These are phyloP conservation scores for Xerocomus amazonicus DNA, from an alignment of 1,284 basidiomycete species.

Conservation along the genomic window DNA sequence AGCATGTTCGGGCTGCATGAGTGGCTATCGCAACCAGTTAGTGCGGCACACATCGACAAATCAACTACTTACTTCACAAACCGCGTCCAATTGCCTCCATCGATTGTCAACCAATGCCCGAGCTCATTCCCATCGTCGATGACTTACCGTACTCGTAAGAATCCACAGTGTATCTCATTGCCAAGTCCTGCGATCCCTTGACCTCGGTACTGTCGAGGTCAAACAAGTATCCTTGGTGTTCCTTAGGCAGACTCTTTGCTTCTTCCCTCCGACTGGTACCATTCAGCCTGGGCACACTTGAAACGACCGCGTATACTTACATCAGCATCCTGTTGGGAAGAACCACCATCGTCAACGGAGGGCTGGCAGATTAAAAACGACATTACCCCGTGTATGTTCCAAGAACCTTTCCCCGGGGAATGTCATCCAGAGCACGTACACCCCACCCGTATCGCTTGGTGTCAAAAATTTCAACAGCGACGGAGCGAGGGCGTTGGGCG, in stretches of 20 bases:
- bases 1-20: conserved; percentile 59
- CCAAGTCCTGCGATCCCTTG: conserved; percentile 32
- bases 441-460: conserved; percentile 55
- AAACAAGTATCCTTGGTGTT: conserved; percentile 47
- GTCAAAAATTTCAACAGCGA: conserved; percentile 55
- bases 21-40: conserved; percentile 42
- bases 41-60: neutral
- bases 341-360: conserved; percentile 2
- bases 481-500: conserved; percentile 45
- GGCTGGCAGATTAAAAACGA: conserved; percentile 1
- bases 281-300: conserved; percentile 1
- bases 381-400: conserved; percentile 62
- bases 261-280: conserved; percentile 38
- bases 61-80: conserved; percentile 57
- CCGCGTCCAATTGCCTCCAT: conserved; percentile 65
- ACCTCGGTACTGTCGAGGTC: conserved; percentile 56
- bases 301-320: conserved; percentile 16
- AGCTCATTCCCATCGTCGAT: neutral
- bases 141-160: conserved; percentile 44
- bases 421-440: conserved; percentile 35
- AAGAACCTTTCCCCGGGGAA: conserved; percentile 52
- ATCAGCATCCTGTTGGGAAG: conserved; percentile 19
- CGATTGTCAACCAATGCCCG: conserved; percentile 2
- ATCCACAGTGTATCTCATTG: conserved; percentile 47
- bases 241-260: conserved; percentile 34